Base-by-base conservation (phyloP, 2,329 filamentous ascomycete genomes). In the Trichoderma polysporum region DNA sequence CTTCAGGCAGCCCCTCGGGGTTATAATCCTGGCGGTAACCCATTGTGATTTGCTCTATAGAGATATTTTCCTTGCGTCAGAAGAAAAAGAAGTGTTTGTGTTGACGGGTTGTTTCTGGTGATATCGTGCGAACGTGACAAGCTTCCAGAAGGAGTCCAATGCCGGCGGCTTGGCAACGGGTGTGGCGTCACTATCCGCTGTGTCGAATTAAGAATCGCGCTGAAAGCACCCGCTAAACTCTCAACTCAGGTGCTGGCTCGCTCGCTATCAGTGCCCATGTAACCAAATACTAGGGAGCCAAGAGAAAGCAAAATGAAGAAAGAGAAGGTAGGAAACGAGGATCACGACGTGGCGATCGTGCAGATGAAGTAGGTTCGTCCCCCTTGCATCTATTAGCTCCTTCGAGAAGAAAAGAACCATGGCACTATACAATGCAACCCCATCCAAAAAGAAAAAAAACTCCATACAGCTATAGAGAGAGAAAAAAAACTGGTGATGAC, bases 331-430 rank as follows among this genome's bases (percentile, higher is more conserved):
- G 8, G 29, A 58, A 33, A 33, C 15, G 7, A 53, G 27, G 37
- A 56, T 57, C 27, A 49, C 62, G 33, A 37, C 35, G 33, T 37
- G 49, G 39, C 45, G 29, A 37, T n/a, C 19, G 49, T 33, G 62
- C 53, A 66, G 53, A 47, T 53, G 49, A 64, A 54, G 61, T 56
- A 64, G 37, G 50, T 33, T 37, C 27, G 17, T 12, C n/a, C 37
- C 29, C 52, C 37, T 35, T 66, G 52, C 53, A 57, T 39, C 41
- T 31, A 50, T 66, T 58, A 66, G 62, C 52, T 49, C 53, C 39
- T 58, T 58, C 62, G 54, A 66, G 54, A 66, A 57, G 17, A 54
- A 64, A 56, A 56, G 50, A 64, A 45, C 41, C 62, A 66, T 66
- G 62, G 17, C 39, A 49, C 50, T 58, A 52, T 35, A 45, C 58